Evolutionary conservation across 257 asterid species (phyloP).

Genomic region (Scutellaria barbata): DNA sequence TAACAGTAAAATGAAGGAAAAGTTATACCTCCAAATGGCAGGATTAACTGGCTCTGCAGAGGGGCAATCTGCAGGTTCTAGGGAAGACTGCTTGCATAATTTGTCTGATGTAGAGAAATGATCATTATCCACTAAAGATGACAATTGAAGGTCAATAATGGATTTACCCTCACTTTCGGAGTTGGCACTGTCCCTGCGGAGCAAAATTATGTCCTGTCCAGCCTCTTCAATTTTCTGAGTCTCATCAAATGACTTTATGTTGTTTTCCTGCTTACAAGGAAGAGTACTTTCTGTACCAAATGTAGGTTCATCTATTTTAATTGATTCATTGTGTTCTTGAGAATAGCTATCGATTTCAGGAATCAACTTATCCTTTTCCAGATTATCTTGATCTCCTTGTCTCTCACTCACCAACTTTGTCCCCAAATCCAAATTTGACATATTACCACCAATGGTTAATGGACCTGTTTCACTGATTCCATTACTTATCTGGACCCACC

Average conservation of each 20-base stretch:
- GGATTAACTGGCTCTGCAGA: conserved; percentile 27
- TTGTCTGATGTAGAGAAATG: background rate
- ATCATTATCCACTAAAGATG: conserved; percentile 18
- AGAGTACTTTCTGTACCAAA: background rate
- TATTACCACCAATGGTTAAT: conserved; percentile 1
- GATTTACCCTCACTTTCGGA: conserved; percentile 22
- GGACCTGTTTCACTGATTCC: conserved; percentile 14
- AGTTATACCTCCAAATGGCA: conserved; percentile 39
- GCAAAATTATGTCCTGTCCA: background rate
- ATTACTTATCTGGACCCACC: conserved; percentile 16
- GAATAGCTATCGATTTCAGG: conserved; percentile 16
- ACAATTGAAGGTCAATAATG: conserved; percentile 13
- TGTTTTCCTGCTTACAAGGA: conserved; percentile 25
- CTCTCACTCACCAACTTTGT: conserved; percentile 21
- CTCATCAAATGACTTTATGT: conserved; percentile 9
- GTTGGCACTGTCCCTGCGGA: conserved; percentile 2
- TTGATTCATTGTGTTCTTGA: conserved; percentile 11
- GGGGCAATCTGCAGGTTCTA: conserved; percentile 17
- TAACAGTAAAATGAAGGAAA: background rate
- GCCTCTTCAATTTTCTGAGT: conserved; percentile 24
- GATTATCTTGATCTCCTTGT: background rate
- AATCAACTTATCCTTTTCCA: conserved; percentile 1
- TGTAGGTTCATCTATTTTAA: conserved; percentile 21
- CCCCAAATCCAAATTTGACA: background rate
- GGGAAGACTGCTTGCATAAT: background rate